A percentile compares a stretch with the other conserved stretches of the same genome.
Evolutionary conservation across 345 rosid species (phyloP).

Genomic region (Eucalyptus pumila): DNA sequence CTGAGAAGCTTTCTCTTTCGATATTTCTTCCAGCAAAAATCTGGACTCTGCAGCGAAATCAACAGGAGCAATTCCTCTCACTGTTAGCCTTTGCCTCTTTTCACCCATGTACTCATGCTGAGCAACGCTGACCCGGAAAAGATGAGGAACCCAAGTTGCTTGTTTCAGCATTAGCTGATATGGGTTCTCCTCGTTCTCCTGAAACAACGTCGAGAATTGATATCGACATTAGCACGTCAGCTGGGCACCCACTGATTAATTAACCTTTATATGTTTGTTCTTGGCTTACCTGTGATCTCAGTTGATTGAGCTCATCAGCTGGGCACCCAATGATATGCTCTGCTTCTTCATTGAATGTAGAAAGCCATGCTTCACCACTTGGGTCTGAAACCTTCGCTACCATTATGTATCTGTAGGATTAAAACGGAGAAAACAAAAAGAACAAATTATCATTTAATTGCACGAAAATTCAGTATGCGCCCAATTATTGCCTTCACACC

Average conservation of each 20-base stretch:
- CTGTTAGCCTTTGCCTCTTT: slow-evolving; percentile 84
- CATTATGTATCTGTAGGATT: slow-evolving; percentile 54
- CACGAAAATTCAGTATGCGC: background rate
- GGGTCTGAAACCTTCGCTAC: slow-evolving; percentile 55
- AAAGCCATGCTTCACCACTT: slow-evolving; percentile 75
- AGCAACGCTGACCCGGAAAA: slow-evolving; percentile 54
- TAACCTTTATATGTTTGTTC: background rate
- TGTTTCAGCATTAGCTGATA: slow-evolving; percentile 61
- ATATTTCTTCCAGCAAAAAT: slow-evolving; percentile 61
- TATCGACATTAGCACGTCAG: background rate
- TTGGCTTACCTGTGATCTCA: slow-evolving; percentile 49
- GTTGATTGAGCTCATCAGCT: slow-evolving; percentile 72
- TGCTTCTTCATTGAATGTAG: slow-evolving; percentile 73
- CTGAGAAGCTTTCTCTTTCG: slow-evolving; percentile 31
- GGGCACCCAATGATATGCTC: slow-evolving; percentile 65
- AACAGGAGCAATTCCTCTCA: slow-evolving; percentile 48
- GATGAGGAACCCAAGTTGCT: slow-evolving; percentile 77
- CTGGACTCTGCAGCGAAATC: slow-evolving; percentile 75
- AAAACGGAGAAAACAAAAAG: background rate
- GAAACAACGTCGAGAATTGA: background rate
- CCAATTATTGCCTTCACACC: background rate
- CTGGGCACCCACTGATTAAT: too few relatives aligned
- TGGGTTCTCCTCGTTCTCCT: slow-evolving; percentile 40
- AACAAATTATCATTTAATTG: background rate
- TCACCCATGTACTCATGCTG: slow-evolving; percentile 80